Conservation (phyloP, 345 rosid species). For the Rhizophora mangle region DNA sequence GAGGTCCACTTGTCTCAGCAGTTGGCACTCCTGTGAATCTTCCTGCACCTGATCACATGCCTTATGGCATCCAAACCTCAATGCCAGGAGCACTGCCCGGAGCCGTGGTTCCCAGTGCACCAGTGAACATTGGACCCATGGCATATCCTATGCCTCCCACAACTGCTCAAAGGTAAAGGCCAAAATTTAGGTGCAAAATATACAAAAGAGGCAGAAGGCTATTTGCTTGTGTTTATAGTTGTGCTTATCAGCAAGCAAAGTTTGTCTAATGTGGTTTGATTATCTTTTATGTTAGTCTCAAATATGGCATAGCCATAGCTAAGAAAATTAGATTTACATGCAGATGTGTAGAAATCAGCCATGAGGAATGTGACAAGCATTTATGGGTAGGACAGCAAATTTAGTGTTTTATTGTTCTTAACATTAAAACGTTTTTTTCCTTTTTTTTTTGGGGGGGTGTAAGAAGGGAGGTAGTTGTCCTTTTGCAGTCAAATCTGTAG, state of each 20-base stretch:
- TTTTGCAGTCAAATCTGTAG: slow-evolving; percentile 25
- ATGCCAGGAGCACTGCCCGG: slow-evolving; percentile 29
- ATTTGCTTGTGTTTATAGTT: slow-evolving; percentile 19
- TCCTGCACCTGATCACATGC: slow-evolving; percentile 61
- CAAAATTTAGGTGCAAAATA: slow-evolving; percentile 29
- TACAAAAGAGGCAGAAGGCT: slow-evolving; percentile 45
- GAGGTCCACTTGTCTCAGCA: slow-evolving; percentile 77
- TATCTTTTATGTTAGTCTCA: slow-evolving; percentile 11
- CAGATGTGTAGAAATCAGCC: slow-evolving; percentile 39
- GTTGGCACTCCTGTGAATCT: slow-evolving; percentile 93
- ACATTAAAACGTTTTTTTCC: background rate
- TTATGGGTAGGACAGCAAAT: slow-evolving; percentile 23
- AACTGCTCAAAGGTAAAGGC: slow-evolving; percentile 63
- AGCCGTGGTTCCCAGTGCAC: slow-evolving; percentile 66
- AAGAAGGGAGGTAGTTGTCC: slow-evolving; percentile 12
- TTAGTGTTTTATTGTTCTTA: slow-evolving; percentile 8
- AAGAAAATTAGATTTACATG: slow-evolving; percentile 23
- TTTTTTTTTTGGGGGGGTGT: slow-evolving; percentile 12
- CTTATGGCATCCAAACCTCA: slow-evolving; percentile 68
- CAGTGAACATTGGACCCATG: slow-evolving; percentile 64
- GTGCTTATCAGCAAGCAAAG: slow-evolving; percentile 30
- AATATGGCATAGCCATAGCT: slow-evolving; percentile 25
- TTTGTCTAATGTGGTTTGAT: slow-evolving; percentile 29
- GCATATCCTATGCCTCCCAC: slow-evolving; percentile 70
- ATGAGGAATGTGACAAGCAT: slow-evolving; percentile 20